Conservation (phyloP, 1,284 basidiomycete species). For the Ceratobasidium sp. region DNA sequence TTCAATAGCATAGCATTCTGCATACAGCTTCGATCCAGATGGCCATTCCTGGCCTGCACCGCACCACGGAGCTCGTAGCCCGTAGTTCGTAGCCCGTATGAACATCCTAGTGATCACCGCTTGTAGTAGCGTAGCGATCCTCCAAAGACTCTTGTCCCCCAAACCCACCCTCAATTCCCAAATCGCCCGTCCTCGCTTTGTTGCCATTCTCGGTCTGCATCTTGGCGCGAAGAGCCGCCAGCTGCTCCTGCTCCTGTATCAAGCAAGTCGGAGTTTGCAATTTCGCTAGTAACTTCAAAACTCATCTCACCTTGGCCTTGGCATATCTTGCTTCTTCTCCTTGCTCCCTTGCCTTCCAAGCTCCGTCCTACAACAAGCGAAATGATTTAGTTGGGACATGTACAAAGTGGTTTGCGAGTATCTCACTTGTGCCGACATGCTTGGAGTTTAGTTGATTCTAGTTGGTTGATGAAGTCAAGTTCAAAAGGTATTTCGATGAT, state of each 20-base stretch:
- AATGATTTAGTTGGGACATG: background rate
- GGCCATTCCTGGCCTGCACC: background rate
- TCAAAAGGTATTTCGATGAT: background rate
- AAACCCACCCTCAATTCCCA: constrained; percentile 41
- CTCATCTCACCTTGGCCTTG: constrained; percentile 35
- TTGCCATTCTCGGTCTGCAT: constrained; percentile 17
- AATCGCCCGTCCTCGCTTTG: constrained; percentile 31
- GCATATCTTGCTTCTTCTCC: constrained; percentile 42
- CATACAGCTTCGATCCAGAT: background rate
- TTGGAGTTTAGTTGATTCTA: background rate
- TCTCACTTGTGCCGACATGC: constrained; percentile 27
- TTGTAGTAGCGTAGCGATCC: constrained; percentile 43
- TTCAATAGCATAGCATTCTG: background rate
- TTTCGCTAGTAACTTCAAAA: background rate
- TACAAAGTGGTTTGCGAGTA: background rate
- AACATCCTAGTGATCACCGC: constrained; percentile 40
- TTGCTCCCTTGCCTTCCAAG: constrained; percentile 42
- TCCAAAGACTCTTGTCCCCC: constrained; percentile 43
- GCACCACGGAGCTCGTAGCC: background rate
- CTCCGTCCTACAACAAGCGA: constrained; percentile 17
- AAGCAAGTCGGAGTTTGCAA: background rate
- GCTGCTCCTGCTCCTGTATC: constrained; percentile 41
- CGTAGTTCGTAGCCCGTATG: constrained; percentile 3
- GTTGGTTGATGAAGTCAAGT: background rate
- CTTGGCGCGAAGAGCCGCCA: constrained; percentile 40